A percentile compares a stretch with the other conserved stretches of the same genome.
Evolutionary conservation across 495 filamentous ascomycete species (phyloP).

Genomic region (Parachaetomium inaequale): DNA sequence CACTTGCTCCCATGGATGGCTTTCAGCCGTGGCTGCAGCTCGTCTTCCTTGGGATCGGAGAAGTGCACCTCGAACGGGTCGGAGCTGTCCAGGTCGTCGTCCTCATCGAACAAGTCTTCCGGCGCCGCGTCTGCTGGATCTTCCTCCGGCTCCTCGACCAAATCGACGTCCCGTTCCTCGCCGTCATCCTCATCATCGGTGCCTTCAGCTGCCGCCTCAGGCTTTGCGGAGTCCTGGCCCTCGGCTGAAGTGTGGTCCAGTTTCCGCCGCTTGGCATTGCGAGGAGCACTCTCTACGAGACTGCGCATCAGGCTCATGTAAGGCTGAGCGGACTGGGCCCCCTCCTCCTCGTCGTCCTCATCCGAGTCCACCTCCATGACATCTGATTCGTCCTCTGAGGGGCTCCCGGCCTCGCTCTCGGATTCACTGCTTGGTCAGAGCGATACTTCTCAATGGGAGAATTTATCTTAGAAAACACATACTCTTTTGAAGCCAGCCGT

Average conservation of each 20-base stretch:
- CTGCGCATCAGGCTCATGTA: conserved; percentile 67
- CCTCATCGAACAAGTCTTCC: conserved; percentile 40
- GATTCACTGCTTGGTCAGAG: conserved; percentile 10
- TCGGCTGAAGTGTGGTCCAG: conserved; percentile 42
- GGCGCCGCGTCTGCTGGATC: conserved; percentile 36
- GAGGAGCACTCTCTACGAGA: conserved; percentile 54
- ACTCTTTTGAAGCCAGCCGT: conserved; percentile 39
- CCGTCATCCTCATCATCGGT: conserved; percentile 22
- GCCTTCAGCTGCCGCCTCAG: conserved; percentile 16
- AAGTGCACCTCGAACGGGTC: conserved; percentile 86
- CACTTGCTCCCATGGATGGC: conserved; percentile 60
- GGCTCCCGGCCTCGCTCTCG: conserved; percentile 20
- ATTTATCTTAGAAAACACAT: too few relatives aligned
- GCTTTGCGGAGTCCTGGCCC: conserved; percentile 2
- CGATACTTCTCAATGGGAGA: too few relatives aligned
- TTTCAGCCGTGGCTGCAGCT: conserved; percentile 48
- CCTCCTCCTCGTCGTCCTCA: conserved; percentile 38
- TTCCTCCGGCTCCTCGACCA: conserved; percentile 42
- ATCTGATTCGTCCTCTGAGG: conserved; percentile 35
- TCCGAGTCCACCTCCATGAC: conserved; percentile 49
- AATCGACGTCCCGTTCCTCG: conserved; percentile 26
- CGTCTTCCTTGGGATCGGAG: conserved; percentile 55
- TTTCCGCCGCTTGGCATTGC: conserved; percentile 65
- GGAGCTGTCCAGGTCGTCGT: conserved; percentile 50
- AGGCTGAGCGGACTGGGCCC: conserved; percentile 40